Percentiles rank a stretch among this genome's conserved stretches.
These are phyloP conservation scores for Neopestalotiopsis rosae DNA, from an alignment of 2,329 filamentous ascomycete genomes.

Conservation along the genomic window DNA sequence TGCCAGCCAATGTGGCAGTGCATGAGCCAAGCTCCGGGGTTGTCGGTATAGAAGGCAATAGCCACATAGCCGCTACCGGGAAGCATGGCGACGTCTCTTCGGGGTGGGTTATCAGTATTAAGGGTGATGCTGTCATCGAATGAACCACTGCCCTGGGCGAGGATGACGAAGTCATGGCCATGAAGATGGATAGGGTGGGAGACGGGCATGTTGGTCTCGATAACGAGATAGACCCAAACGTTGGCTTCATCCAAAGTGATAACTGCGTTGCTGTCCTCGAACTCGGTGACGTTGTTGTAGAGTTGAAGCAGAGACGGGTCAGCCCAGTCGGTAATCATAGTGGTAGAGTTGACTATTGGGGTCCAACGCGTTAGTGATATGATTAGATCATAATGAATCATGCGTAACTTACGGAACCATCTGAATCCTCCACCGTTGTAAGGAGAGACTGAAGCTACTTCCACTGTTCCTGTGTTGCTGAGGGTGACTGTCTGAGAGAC, in stretches of 20 bases:
- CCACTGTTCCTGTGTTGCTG: conserved; percentile 28
- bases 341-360: conserved; percentile 45
- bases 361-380: too few species aligned
- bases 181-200: conserved; percentile 48
- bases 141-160: conserved; percentile 36
- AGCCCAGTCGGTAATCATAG: conserved; percentile 51
- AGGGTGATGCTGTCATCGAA: conserved; percentile 35
- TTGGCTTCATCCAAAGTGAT: conserved; percentile 31
- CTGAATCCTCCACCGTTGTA: conserved; percentile 42
- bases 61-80: conserved; percentile 51
- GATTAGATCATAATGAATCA: too few species aligned
- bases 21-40: conserved; percentile 45
- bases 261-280: conserved; percentile 35
- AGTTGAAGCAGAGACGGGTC: conserved; percentile 48
- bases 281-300: conserved; percentile 29
- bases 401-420: conserved; percentile 41
- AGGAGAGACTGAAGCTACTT: conserved; percentile 32
- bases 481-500: conserved; percentile 38
- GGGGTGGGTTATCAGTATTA: conserved; percentile 49
- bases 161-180: conserved; percentile 48
- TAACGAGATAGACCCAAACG: conserved; percentile 41
- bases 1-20: conserved; percentile 55
- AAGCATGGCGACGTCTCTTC: conserved; percentile 54
- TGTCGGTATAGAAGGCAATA: conserved; percentile 55
- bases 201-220: conserved; percentile 35